phyloP scores from a whole-genome alignment of 2,329 filamentous ascomycete genomes.

The Trichoderma koningii region DNA sequence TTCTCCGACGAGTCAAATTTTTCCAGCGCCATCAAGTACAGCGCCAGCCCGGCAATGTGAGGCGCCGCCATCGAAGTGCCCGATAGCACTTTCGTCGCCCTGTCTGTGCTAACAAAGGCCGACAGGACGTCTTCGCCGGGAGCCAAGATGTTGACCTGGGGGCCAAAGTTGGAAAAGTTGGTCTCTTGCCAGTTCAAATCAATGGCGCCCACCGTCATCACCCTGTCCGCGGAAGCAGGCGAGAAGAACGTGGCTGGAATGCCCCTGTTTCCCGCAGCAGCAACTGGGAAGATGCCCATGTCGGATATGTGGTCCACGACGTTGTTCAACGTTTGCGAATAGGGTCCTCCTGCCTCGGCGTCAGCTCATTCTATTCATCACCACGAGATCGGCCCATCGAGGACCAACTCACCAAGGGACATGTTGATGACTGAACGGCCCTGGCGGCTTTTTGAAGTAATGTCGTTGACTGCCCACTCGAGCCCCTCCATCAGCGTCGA shows the following conservation, averaged over 20 bases:
- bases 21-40: slow-evolving; percentile 56
- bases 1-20: slow-evolving; percentile 42
- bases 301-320: slow-evolving; percentile 51
- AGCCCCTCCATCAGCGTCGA: slow-evolving; percentile 36
- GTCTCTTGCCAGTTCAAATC: slow-evolving; percentile 44
- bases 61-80: slow-evolving; percentile 66
- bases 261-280: slow-evolving; percentile 32
- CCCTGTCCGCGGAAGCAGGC: slow-evolving; percentile 50
- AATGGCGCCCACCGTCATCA: slow-evolving; percentile 55
- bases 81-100: slow-evolving; percentile 50
- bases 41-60: slow-evolving; percentile 60
- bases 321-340: slow-evolving; percentile 55
- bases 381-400: too few relatives aligned
- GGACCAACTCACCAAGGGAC: slow-evolving; percentile 48
- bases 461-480: slow-evolving; percentile 33
- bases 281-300: slow-evolving; percentile 53
- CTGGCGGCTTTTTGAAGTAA: slow-evolving; percentile 35
- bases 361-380: neutral
- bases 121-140: slow-evolving; percentile 51
- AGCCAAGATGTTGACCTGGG: slow-evolving; percentile 52
- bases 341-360: slow-evolving; percentile 38
- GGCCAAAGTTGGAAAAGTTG: slow-evolving; percentile 54
- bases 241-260: slow-evolving; percentile 38
- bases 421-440: slow-evolving; percentile 48
- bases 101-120: slow-evolving; percentile 48